Percentiles rank a stretch among this genome's conserved stretches.
These are phyloP conservation scores for Primulina tabacum DNA, from an alignment of 257 asterid species.

Conservation along the genomic window DNA sequence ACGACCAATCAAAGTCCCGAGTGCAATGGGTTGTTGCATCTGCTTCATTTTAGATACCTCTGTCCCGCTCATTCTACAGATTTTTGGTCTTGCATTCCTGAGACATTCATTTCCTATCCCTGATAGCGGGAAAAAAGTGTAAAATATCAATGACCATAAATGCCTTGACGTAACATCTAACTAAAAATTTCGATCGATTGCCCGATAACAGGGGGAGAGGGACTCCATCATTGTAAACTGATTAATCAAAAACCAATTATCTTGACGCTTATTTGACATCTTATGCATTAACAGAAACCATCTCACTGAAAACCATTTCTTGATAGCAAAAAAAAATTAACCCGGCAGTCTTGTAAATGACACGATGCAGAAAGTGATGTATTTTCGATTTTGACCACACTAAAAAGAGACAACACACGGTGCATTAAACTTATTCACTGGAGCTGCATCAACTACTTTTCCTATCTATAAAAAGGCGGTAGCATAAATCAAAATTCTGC, in stretches of 20 bases:
- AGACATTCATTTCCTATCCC: conserved; percentile 39
- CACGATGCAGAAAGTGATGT: background rate
- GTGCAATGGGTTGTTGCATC: conserved; percentile 59
- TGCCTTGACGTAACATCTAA: conserved; percentile 1
- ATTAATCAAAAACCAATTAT: background rate
- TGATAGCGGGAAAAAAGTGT: conserved; percentile 22
- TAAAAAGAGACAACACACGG: background rate
- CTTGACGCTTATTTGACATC: background rate
- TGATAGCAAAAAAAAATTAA: background rate
- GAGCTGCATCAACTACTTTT: background rate
- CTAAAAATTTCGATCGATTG: conserved; percentile 9
- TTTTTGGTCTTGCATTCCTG: conserved; percentile 42
- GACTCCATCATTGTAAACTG: background rate
- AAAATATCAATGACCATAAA: conserved; percentile 17
- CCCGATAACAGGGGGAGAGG: background rate
- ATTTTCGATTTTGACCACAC: background rate
- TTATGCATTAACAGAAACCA: background rate
- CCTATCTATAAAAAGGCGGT: background rate
- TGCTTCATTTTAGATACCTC: conserved; percentile 70
- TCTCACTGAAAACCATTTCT: background rate
- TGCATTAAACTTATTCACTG: background rate
- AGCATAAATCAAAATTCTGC: no score
- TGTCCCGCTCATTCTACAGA: conserved; percentile 46
- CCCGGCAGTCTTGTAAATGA: background rate
- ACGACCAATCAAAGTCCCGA: conserved; percentile 79